Percentiles rank a stretch among this genome's conserved stretches.
phyloP scores from a whole-genome alignment of 306 rosid genomes.

The Biancaea sappan region DNA sequence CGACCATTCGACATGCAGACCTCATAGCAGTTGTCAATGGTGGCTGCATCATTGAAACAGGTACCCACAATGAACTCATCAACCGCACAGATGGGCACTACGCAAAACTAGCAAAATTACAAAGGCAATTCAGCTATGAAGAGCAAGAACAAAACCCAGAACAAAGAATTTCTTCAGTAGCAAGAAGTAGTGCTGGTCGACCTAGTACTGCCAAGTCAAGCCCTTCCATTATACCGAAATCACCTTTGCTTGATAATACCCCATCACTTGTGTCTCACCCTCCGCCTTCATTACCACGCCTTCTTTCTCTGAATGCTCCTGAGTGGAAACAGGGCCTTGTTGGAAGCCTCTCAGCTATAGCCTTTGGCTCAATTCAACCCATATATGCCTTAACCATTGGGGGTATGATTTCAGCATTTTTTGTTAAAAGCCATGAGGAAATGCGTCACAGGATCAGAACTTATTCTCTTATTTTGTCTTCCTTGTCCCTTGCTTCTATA shows the following conservation, averaged over 20 bases:
- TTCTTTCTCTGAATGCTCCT: slow-evolving; percentile 67
- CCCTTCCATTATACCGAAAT: slow-evolving; percentile 56
- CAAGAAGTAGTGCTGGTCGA: slow-evolving; percentile 75
- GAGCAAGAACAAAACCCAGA: slow-evolving; percentile 59
- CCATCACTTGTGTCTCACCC: slow-evolving; percentile 40
- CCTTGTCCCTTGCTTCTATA: slow-evolving; percentile 66
- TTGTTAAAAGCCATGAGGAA: slow-evolving; percentile 70
- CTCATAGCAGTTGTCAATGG: slow-evolving; percentile 75
- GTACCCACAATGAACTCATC: slow-evolving; percentile 76
- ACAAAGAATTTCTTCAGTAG: slow-evolving; percentile 44
- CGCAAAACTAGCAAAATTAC: slow-evolving; percentile 74
- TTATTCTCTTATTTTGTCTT: slow-evolving; percentile 67
- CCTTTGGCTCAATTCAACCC: slow-evolving; percentile 87
- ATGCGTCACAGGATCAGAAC: slow-evolving; percentile 67
- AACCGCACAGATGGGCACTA: slow-evolving; percentile 67
- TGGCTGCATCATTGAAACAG: slow-evolving; percentile 77
- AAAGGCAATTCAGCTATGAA: slow-evolving; percentile 66
- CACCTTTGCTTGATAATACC: slow-evolving; percentile 53
- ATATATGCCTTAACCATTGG: slow-evolving; percentile 86
- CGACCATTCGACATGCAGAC: slow-evolving; percentile 88
- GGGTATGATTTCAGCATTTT: slow-evolving; percentile 94
- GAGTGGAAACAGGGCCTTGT: slow-evolving; percentile 89
- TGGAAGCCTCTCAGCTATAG: slow-evolving; percentile 81
- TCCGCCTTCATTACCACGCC: slow-evolving; percentile 71
- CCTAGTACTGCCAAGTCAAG: slow-evolving; percentile 73